Evolutionary conservation across 352 stramenopile species (phyloP).

Genomic region (Halophytophthora batemanensis): DNA sequence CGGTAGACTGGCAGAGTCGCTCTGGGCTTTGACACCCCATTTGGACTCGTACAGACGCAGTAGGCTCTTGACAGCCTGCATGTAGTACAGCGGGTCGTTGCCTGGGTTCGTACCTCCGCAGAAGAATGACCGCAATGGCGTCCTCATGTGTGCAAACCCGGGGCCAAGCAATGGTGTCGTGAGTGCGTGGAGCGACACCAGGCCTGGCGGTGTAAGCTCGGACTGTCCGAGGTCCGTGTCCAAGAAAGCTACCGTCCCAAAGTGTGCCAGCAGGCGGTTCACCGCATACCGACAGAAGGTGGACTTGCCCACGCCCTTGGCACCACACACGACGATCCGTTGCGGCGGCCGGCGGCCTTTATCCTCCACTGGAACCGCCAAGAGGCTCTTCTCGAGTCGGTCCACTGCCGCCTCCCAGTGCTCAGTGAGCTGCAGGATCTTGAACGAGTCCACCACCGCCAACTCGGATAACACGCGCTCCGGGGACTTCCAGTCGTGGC

Average conservation of each 20-base stretch:
- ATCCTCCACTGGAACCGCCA: constrained; percentile 7
- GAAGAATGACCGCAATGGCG: constrained; percentile 68
- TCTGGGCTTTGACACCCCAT: constrained; percentile 26
- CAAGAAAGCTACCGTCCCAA: constrained; percentile 87
- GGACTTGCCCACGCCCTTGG: constrained; percentile 95
- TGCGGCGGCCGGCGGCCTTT: constrained; percentile 8
- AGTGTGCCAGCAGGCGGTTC: constrained; percentile 86
- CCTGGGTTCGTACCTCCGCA: constrained; percentile 72
- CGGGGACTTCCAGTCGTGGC: constrained; percentile 52
- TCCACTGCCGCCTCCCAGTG: constrained; percentile 52
- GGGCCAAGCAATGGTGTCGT: constrained; percentile 87
- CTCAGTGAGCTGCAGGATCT: constrained; percentile 58
- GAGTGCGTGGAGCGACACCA: constrained; percentile 91
- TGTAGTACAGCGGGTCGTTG: constrained; percentile 74
- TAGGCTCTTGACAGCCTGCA: constrained; percentile 66
- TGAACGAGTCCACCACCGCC: constrained; percentile 52
- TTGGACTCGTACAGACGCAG: constrained; percentile 61
- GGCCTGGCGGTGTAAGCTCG: constrained; percentile 91
- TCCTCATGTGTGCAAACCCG: constrained; percentile 90
- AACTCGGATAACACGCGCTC: constrained; percentile 55
- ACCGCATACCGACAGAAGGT: constrained; percentile 93
- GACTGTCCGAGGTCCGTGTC: constrained; percentile 96
- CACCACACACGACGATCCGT: constrained; percentile 91
- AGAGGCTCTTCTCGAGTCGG: constrained; percentile 36
- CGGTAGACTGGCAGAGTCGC: background rate